Percentiles rank a stretch among this genome's conserved stretches.
phyloP scores from a whole-genome alignment of 805 yeast species.

The Metschnikowia dekortorum region DNA sequence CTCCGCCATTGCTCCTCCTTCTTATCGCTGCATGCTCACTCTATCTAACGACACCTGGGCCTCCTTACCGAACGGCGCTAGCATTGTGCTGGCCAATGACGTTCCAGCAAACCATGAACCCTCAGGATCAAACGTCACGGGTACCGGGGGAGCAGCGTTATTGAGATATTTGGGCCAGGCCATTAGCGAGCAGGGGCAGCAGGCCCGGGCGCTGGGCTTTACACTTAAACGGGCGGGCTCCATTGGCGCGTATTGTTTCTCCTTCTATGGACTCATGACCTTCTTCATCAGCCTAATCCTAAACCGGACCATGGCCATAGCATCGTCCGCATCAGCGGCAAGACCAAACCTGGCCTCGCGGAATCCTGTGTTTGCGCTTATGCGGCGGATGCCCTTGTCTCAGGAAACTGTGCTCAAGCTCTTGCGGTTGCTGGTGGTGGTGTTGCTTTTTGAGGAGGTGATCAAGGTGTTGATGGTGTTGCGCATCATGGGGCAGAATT shows the following conservation, averaged over 20 bases:
- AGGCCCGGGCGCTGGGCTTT: constrained; percentile 7
- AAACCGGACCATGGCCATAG: constrained; percentile 35
- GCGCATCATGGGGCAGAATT: constrained; percentile 19
- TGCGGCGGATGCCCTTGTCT: constrained; percentile 16
- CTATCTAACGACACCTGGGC: neutral
- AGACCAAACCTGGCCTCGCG: constrained; percentile 8
- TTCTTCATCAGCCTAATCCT: constrained; percentile 35
- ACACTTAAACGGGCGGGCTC: constrained; percentile 18
- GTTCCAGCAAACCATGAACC: neutral
- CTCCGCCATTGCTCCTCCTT: neutral
- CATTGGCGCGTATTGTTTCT: constrained; percentile 30
- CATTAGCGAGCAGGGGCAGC: constrained; percentile 10
- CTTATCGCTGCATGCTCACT: neutral
- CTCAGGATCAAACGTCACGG: neutral
- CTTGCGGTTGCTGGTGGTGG: constrained; percentile 28
- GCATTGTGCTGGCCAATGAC: neutral
- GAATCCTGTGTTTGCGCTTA: constrained; percentile 17
- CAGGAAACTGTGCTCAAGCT: constrained; percentile 10
- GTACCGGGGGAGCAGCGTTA: neutral
- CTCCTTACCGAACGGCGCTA: neutral
- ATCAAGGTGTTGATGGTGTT: constrained; percentile 30
- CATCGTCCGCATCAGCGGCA: constrained; percentile 28
- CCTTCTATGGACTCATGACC: constrained; percentile 35
- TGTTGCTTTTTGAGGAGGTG: constrained; percentile 21
- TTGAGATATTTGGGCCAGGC: constrained; percentile 12